Conservation (phyloP, 78 protist species). For the Carpediemonas membranifera region DNA sequence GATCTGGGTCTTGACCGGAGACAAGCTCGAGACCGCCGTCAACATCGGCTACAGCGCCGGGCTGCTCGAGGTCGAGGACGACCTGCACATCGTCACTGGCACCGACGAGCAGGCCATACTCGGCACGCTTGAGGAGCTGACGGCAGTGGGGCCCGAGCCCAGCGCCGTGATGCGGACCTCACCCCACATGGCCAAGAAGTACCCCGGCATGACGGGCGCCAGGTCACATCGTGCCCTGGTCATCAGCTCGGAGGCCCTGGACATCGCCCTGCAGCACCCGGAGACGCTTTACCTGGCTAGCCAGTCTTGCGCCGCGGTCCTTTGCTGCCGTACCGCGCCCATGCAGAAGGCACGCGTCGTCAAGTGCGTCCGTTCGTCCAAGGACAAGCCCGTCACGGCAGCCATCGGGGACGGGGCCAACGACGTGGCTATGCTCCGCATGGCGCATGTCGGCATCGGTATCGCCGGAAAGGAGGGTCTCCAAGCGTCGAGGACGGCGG, state of each 20-base stretch:
- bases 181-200: too few relatives aligned
- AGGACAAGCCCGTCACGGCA: neutral
- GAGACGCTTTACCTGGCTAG: too few relatives aligned
- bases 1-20: conserved; percentile 94
- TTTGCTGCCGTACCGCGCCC: conserved; percentile 78
- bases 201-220: too few relatives aligned
- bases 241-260: conserved; percentile 37
- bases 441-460: conserved; percentile 82
- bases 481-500: conserved; percentile 70
- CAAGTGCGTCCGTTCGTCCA: conserved; percentile 13
- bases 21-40: conserved; percentile 90
- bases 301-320: conserved; percentile 50
- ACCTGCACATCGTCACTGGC: conserved; percentile 36
- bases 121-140: too few relatives aligned
- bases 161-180: too few relatives aligned
- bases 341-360: conserved; percentile 67
- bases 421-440: conserved; percentile 78
- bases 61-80: conserved; percentile 35
- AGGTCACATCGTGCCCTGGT: conserved; percentile 35
- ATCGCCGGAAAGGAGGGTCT: conserved; percentile 80
- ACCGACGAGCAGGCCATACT: conserved; percentile 27
- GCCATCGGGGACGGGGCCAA: conserved; percentile 87
- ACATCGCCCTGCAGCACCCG: conserved; percentile 34
- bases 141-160: too few relatives aligned
- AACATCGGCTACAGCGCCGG: conserved; percentile 80